These are phyloP conservation scores for Globisporangium apiculatum DNA, from an alignment of 352 stramenopile species.

Conservation along the genomic window DNA sequence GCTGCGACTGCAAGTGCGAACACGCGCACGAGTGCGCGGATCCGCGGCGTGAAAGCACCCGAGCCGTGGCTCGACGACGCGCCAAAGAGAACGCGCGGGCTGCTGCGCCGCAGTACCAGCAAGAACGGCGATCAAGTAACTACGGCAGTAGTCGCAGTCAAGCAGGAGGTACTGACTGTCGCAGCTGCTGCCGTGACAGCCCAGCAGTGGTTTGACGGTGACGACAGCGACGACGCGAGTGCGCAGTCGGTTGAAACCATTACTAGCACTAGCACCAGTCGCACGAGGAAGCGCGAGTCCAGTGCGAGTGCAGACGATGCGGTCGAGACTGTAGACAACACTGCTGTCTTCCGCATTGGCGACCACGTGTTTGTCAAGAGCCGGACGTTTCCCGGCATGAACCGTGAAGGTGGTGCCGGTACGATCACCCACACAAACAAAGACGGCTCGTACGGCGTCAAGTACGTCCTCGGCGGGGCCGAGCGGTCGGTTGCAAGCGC, in stretches of 20 bases:
- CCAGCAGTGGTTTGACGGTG: conserved; percentile 33
- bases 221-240: conserved; percentile 2
- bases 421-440: conserved; percentile 43
- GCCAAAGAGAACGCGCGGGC: conserved; percentile 2
- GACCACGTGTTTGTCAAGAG: conserved; percentile 70
- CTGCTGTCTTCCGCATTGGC: conserved; percentile 35
- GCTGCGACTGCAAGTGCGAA: not conserved
- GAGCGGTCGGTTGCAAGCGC: conserved; percentile 57
- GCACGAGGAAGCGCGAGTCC: not conserved
- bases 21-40: conserved; percentile 8
- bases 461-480: conserved; percentile 74
- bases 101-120: conserved; percentile 4
- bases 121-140: conserved; percentile 2
- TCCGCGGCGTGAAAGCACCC: conserved; percentile 38
- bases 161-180: not conserved
- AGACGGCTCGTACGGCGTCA: conserved; percentile 73
- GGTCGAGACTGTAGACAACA: not conserved
- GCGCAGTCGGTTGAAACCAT: not conserved
- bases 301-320: conserved; percentile 10
- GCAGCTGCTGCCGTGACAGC: not conserved
- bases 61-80: conserved; percentile 22
- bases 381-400: conserved; percentile 71
- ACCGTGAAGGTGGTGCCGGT: conserved; percentile 63
- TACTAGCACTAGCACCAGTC: conserved; percentile 4
- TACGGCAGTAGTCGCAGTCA: not conserved